A percentile compares a stretch with the other conserved stretches of the same genome.
Evolutionary conservation across 257 asterid species (phyloP).

Genomic region (Nicotiana tomentosiformis): DNA sequence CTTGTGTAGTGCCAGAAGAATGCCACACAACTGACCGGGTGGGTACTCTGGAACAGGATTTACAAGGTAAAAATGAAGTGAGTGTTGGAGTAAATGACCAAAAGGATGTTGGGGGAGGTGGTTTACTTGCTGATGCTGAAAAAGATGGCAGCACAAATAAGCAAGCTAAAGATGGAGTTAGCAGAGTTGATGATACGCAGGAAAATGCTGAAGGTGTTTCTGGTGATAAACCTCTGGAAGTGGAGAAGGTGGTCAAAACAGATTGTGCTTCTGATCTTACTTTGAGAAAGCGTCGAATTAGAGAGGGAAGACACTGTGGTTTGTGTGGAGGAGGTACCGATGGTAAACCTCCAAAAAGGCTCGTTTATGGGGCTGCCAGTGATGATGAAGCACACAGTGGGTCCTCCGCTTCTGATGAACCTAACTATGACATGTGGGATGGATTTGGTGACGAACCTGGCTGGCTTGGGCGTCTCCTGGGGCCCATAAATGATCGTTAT

Average conservation of each 20-base stretch:
- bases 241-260: conserved; percentile 25
- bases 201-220: conserved; percentile 25
- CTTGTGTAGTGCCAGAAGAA: conserved; percentile 29
- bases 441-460: conserved; percentile 93
- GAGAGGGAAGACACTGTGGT: conserved; percentile 88
- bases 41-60: conserved; percentile 30
- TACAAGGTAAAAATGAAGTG: conserved; percentile 24
- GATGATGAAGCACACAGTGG: conserved; percentile 83
- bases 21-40: conserved; percentile 26
- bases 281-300: conserved; percentile 46
- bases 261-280: conserved; percentile 24
- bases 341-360: conserved; percentile 88
- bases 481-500: conserved; percentile 89
- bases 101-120: conserved; percentile 27
- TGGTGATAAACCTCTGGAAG: conserved; percentile 36
- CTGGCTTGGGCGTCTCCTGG: conserved; percentile 97
- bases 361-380: conserved; percentile 58
- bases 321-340: conserved; percentile 91
- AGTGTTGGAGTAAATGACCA: conserved; percentile 25
- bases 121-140: conserved; percentile 22
- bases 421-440: conserved; percentile 86
- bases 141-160: conserved; percentile 17
- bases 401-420: conserved; percentile 83
- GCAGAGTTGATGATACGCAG: conserved; percentile 22
- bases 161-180: conserved; percentile 19